Evolutionary conservation across 2,329 filamentous ascomycete species (phyloP).

Genomic region (Diaporthe vaccinii): DNA sequence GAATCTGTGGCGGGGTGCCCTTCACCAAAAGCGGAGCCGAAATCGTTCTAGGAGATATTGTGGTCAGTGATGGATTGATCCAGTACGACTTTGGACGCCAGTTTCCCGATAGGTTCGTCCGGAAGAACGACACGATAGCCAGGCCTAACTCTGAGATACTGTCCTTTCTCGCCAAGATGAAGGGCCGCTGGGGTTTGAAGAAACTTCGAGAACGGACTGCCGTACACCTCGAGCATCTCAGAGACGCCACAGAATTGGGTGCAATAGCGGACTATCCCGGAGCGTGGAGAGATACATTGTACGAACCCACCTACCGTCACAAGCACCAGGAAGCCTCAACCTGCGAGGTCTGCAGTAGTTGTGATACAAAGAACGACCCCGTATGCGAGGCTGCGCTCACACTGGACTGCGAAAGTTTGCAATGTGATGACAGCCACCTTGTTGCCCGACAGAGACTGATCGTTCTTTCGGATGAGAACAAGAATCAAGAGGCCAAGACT

Average conservation of each 20-base stretch:
- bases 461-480: neutral
- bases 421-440: neutral
- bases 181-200: neutral
- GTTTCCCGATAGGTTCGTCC: neutral
- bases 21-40: neutral
- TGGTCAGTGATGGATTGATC: neutral
- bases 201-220: neutral
- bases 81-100: conserved; percentile 5
- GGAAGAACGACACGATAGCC: neutral
- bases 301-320: neutral
- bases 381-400: neutral
- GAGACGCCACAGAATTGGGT: neutral
- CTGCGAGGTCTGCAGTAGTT: neutral
- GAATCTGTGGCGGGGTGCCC: neutral
- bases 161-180: neutral
- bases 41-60: neutral
- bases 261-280: neutral
- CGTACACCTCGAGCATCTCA: neutral
- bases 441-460: neutral
- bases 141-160: neutral
- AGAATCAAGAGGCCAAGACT: too few relatives aligned
- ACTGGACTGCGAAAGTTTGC: neutral
- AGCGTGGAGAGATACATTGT: neutral
- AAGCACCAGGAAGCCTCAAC: neutral
- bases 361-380: neutral